Percentiles rank a stretch among this genome's conserved stretches.
These are phyloP conservation scores for Corymbia citriodora DNA, from an alignment of 441 rosid genomes.

Conservation along the genomic window DNA sequence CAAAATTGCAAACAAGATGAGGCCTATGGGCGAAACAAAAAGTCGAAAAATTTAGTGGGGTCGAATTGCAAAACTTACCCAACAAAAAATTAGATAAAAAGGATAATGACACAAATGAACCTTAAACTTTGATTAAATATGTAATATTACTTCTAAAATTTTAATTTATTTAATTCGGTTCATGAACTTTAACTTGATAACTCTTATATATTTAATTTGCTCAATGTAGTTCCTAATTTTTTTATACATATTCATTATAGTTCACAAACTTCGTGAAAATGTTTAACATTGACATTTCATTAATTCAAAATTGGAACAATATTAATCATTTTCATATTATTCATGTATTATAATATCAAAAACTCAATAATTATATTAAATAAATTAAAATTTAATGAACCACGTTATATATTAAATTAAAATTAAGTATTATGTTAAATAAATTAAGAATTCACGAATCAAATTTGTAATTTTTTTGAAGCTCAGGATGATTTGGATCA, in stretches of 20 bases:
- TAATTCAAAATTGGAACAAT: no score
- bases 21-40: neutral
- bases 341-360: accelerated
- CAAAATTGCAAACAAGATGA: neutral
- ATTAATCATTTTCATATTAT: no score
- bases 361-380: no score
- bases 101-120: accelerated
- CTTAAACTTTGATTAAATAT: accelerated
- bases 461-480: no score
- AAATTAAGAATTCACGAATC: no score
- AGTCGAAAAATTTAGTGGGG: accelerated
- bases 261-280: neutral
- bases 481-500: no score
- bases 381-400: no score
- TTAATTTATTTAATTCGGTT: accelerated
- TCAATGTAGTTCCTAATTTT: accelerated
- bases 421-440: no score
- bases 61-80: neutral
- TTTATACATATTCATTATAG: no score
- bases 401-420: no score
- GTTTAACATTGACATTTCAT: no score
- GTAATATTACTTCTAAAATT: accelerated
- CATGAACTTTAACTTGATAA: accelerated
- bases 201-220: no score
- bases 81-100: neutral